Conservation (phyloP, 2,329 filamentous ascomycete species). For the Aspergillus tamarii region DNA sequence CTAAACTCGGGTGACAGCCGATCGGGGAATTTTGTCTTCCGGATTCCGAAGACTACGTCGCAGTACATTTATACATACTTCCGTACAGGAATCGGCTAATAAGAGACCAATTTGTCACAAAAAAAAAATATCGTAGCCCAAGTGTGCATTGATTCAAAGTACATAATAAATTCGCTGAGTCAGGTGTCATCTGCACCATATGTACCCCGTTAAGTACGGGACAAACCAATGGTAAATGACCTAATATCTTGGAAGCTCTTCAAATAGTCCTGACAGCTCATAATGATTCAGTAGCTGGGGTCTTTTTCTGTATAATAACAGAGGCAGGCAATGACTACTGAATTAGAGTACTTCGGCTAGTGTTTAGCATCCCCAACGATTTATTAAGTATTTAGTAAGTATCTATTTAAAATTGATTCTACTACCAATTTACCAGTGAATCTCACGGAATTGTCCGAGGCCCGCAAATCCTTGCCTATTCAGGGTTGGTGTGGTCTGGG, state of each 20-base stretch:
- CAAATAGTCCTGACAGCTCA: background rate
- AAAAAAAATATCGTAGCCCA: background rate
- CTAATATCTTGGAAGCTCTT: background rate
- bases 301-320: background rate
- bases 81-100: background rate
- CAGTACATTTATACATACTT: background rate
- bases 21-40: slow-evolving; percentile 15
- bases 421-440: background rate
- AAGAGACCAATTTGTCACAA: background rate
- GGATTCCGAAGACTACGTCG: background rate
- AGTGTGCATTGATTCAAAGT: background rate
- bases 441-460: slow-evolving; percentile 22
- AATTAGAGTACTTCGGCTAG: background rate
- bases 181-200: too few relatives aligned
- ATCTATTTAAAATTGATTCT: background rate
- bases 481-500: slow-evolving; percentile 28
- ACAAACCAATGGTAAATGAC: background rate
- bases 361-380: background rate
- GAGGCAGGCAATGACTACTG: background rate
- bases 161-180: background rate
- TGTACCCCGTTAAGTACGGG: too few relatives aligned
- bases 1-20: background rate
- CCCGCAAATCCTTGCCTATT: slow-evolving; percentile 13
- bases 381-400: background rate
- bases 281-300: background rate